phyloP scores from a whole-genome alignment of 2,329 filamentous ascomycete species.

The Coleophoma crateriformis region DNA sequence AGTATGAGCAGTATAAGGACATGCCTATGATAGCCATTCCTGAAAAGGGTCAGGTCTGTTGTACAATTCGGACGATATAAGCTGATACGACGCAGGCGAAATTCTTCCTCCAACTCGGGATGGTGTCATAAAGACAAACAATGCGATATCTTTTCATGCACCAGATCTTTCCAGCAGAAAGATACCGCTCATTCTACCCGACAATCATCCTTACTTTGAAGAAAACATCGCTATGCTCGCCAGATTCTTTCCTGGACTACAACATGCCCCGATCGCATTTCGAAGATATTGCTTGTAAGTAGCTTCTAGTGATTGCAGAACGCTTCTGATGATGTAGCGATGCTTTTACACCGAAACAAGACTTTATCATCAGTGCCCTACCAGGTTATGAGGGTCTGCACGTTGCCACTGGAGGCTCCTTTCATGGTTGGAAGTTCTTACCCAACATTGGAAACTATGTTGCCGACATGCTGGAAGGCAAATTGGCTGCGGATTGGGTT shows the following conservation, averaged over 20 bases:
- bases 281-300: too few relatives aligned
- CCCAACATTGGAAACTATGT: constrained; percentile 55
- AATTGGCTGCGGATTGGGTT: neutral
- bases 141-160: too few relatives aligned
- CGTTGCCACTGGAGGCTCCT: constrained; percentile 54
- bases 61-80: too few relatives aligned
- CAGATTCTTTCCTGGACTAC: neutral
- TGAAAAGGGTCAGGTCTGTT: too few relatives aligned
- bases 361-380: constrained; percentile 52
- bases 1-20: too few relatives aligned
- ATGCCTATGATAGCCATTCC: too few relatives aligned
- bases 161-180: too few relatives aligned
- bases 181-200: too few relatives aligned
- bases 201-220: neutral
- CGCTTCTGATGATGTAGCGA: neutral
- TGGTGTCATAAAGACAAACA: too few relatives aligned
- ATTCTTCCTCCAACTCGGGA: too few relatives aligned
- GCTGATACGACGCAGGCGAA: too few relatives aligned
- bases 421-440: constrained; percentile 59
- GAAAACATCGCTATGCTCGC: neutral
- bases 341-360: constrained; percentile 30
- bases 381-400: constrained; percentile 40
- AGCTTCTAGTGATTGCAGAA: too few relatives aligned
- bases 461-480: constrained; percentile 37
- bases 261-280: neutral